A percentile compares a stretch with the other conserved stretches of the same genome.
phyloP scores from a whole-genome alignment of 371 early-diverging fungal species.

The Mortierella polycephala region DNA sequence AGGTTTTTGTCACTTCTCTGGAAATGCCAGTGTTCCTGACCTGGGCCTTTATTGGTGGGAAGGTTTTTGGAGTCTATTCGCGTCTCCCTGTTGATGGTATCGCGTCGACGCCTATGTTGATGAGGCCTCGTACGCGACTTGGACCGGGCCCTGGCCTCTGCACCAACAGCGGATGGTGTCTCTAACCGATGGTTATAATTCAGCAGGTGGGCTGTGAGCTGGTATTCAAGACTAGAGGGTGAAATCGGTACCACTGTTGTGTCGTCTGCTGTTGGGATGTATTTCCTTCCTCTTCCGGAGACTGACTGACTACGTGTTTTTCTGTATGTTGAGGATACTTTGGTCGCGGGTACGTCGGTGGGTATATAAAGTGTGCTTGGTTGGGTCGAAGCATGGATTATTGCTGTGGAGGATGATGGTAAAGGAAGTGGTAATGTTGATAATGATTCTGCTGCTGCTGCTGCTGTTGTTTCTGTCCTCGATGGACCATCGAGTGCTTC shows the following conservation, averaged over 20 bases:
- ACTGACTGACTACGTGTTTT: slow-evolving; percentile 27
- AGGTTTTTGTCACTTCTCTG: neutral
- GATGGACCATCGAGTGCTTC: slow-evolving; percentile 6
- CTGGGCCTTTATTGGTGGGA: neutral
- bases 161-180: neutral
- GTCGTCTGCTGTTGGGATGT: neutral
- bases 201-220: slow-evolving; percentile 45
- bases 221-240: slow-evolving; percentile 52
- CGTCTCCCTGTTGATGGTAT: slow-evolving; percentile 8
- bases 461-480: neutral
- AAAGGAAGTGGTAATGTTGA: no score
- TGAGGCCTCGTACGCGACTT: slow-evolving; percentile 23
- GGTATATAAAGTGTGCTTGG: slow-evolving; percentile 1
- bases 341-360: neutral
- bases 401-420: no score
- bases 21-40: slow-evolving; percentile 24
- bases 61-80: slow-evolving; percentile 6
- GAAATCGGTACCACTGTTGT: slow-evolving; percentile 24
- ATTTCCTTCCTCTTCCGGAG: slow-evolving; percentile 12
- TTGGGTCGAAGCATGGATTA: neutral
- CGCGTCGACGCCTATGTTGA: slow-evolving; percentile 16
- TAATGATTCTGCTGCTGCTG: neutral
- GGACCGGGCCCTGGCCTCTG: slow-evolving; percentile 8
- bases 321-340: slow-evolving; percentile 3
- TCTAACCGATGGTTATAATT: slow-evolving; percentile 6